These are phyloP conservation scores for Boletus huronensis DNA, from an alignment of 768 basidiomycete species.

Conservation along the genomic window DNA sequence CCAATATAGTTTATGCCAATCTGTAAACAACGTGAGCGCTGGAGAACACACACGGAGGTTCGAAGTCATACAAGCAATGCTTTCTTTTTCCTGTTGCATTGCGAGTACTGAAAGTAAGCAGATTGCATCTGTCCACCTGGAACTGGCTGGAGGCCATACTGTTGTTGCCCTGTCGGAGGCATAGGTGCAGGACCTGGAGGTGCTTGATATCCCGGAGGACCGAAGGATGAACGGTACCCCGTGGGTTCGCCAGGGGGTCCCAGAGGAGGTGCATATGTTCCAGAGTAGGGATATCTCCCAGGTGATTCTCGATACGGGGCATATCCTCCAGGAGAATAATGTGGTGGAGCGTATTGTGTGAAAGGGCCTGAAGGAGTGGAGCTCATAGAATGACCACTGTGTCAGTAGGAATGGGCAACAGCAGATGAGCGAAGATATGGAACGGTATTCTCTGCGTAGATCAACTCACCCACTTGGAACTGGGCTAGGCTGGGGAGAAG, in stretches of 20 bases:
- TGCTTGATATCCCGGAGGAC: conserved; percentile 8
- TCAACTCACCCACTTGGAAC: no score
- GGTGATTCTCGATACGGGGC: conserved; percentile 13
- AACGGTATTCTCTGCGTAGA: no score
- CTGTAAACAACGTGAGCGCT: conserved; percentile 34
- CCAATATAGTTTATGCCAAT: conserved; percentile 89
- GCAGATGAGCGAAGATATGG: no score
- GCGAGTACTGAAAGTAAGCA: conserved; percentile 81
- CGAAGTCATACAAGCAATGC: conserved; percentile 69
- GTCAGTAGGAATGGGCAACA: no score
- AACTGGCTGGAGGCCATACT: conserved; percentile 60
- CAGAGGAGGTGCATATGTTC: conserved; percentile 13
- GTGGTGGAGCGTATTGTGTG: not conserved
- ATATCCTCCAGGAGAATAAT: conserved; percentile 20
- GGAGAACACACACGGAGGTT: not conserved
- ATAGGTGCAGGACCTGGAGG: conserved; percentile 40
- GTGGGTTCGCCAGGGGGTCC: conserved; percentile 12
- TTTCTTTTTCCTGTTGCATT: conserved; percentile 84
- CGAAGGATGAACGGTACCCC: not conserved
- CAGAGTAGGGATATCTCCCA: conserved; percentile 9
- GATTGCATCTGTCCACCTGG: conserved; percentile 46
- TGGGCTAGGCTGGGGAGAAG: not conserved
- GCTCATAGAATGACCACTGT: no score
- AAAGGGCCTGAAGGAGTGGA: no score
- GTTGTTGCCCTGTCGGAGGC: conserved; percentile 56